phyloP scores from a whole-genome alignment of 176 grass and related monocot species.

The Oryza punctata region DNA sequence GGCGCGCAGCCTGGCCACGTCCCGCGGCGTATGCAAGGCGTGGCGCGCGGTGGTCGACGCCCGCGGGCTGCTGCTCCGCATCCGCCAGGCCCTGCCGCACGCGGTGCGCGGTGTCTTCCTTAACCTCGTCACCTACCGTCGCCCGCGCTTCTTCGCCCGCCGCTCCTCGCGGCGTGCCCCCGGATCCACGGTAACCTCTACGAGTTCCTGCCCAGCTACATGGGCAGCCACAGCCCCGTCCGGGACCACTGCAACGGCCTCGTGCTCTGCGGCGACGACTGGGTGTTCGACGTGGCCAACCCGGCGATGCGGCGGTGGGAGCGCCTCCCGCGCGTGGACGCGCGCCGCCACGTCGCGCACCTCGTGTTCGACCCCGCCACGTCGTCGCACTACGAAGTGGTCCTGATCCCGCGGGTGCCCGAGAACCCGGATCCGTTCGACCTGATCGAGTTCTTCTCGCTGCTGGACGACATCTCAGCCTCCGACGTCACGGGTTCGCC shows the following conservation, averaged over 20 bases:
- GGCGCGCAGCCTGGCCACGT: too few species aligned
- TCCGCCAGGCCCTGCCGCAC: not conserved
- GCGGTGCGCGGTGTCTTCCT: not conserved
- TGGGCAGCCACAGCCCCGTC: not conserved
- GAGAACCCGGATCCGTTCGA: not conserved
- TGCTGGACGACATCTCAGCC: not conserved
- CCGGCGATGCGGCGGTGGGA: not conserved
- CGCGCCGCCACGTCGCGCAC: not conserved
- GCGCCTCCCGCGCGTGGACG: not conserved
- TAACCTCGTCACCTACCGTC: not conserved
- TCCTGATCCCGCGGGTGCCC: not conserved
- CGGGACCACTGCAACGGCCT: slow-evolving; percentile 23
- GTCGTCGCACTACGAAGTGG: slow-evolving; percentile 5
- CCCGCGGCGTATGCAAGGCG: not conserved
- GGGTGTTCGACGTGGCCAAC: not conserved
- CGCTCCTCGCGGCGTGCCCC: not conserved
- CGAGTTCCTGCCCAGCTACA: not conserved
- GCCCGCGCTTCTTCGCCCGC: not conserved
- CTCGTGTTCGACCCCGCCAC: not conserved
- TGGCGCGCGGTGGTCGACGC: not conserved
- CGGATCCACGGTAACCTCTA: not conserved
- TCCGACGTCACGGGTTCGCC: not conserved
- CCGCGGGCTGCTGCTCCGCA: not conserved
- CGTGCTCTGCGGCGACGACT: not conserved
- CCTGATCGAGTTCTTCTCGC: not conserved